Base-by-base conservation (phyloP, 805 yeast genomes). In the Candida peoriensis region DNA sequence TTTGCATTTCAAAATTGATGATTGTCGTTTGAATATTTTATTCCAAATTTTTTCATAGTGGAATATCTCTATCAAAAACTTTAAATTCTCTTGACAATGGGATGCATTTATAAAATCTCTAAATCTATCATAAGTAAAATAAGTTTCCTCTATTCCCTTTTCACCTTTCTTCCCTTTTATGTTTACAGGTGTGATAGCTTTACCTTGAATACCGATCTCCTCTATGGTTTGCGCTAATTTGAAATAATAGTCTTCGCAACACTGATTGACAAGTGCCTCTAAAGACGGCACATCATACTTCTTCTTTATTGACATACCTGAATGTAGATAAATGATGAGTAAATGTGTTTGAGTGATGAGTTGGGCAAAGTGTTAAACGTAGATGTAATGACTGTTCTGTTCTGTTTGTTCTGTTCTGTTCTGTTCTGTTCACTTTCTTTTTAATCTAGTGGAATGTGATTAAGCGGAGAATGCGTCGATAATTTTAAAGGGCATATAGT, bases 51-150 rank as follows among this genome's bases (percentile, higher is more conserved):
- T 58, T 42, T 71, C 74, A 48, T 71, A 71, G 32, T 62, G 64
- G 48, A 50, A 68, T 13, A 70, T 67, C 37, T 66, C 68, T 5
- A 70, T 57, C 20, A 71, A 49, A 39, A 71, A 71, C 28, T 58
- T 49, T 26, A 71, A 55, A 48, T 67, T 70, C 47, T 71, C 76
- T 33, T 57, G 58, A 46, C 72, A 64, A 41, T 71, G 75, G 22
- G 61, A 52, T n/a, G 55, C 49, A 12, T 28, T 37, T n/a, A 66
- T 54, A 41, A 54, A 64, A 12, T 53, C 44, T 33, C 54, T 50
- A 45, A 71, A 70, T 22, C 48, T 39, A 9, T 43, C 39, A 18
- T 38, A 40, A 2, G 43, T 21, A 33, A 38, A 47, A 33, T 38
- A 32, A 20, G 26, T 33, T 10, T 34, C 26, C 20, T 11, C 26